Conservation (phyloP, 2,329 filamentous ascomycete genomes). For the Arthroderma sp. region DNA sequence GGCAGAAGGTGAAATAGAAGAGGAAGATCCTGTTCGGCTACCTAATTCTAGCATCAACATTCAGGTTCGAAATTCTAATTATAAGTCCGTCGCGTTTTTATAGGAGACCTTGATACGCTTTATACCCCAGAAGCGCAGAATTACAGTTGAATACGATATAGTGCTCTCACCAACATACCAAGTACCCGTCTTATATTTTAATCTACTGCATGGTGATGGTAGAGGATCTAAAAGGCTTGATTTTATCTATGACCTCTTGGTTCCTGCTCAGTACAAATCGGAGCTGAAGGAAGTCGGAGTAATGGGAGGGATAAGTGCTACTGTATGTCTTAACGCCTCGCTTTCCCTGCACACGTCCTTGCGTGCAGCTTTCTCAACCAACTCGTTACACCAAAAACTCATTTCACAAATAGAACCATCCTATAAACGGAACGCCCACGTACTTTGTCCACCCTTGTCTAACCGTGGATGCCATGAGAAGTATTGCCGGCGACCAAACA, state of each 20-base stretch:
- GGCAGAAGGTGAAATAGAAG: neutral
- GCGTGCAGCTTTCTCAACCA: slow-evolving; percentile 10
- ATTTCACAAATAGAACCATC: slow-evolving; percentile 56
- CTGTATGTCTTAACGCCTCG: slow-evolving; percentile 43
- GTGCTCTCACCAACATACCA: slow-evolving; percentile 62
- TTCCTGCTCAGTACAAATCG: slow-evolving; percentile 52
- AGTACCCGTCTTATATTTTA: slow-evolving; percentile 66
- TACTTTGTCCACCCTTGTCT: slow-evolving; percentile 93
- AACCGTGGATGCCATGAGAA: slow-evolving; percentile 65
- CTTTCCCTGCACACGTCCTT: neutral
- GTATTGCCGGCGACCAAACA: slow-evolving; percentile 37
- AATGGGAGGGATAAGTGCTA: slow-evolving; percentile 62
- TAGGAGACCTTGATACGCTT: no score
- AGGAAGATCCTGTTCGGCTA: slow-evolving; percentile 6
- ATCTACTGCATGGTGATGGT: slow-evolving; percentile 44
- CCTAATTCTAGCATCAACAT: neutral
- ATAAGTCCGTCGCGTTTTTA: no score
- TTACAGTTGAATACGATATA: slow-evolving; percentile 56
- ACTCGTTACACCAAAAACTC: slow-evolving; percentile 14
- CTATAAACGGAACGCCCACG: slow-evolving; percentile 59
- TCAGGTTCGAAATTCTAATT: no score
- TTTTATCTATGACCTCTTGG: slow-evolving; percentile 56
- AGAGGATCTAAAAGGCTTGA: slow-evolving; percentile 50
- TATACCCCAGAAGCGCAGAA: slow-evolving; percentile 14
- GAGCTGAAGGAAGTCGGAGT: slow-evolving; percentile 48